Conservation (phyloP, 495 filamentous ascomycete species). For the Physcia stellaris region DNA sequence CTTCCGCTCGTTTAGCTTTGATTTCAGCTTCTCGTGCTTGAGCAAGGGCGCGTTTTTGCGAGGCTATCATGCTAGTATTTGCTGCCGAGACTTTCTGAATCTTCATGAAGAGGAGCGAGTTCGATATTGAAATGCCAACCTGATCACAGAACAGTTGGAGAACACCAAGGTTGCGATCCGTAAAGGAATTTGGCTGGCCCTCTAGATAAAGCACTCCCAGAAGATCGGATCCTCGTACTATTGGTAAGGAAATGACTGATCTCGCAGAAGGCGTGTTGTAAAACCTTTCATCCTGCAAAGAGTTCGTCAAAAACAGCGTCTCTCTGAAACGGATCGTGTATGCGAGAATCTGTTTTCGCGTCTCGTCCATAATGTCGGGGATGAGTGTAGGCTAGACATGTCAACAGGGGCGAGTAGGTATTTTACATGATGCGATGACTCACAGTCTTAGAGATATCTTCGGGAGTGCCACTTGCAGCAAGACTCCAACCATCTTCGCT, state of each 20-base stretch:
- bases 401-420: constrained; percentile 9
- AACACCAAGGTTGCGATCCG: constrained; percentile 74
- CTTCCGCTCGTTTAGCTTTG: constrained; percentile 71
- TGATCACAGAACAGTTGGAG: constrained; percentile 79
- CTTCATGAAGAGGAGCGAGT: constrained; percentile 71
- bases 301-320: constrained; percentile 67
- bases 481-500: constrained; percentile 60
- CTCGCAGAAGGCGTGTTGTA: constrained; percentile 63
- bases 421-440: neutral
- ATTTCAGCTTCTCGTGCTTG: constrained; percentile 69
- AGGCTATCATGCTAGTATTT: constrained; percentile 76
- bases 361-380: constrained; percentile 44
- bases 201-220: constrained; percentile 75
- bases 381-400: constrained; percentile 54
- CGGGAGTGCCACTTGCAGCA: constrained; percentile 56
- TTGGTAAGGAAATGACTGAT: constrained; percentile 75
- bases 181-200: constrained; percentile 73
- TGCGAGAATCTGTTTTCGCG: constrained; percentile 65
- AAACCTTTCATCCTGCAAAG: constrained; percentile 76
- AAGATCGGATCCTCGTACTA: constrained; percentile 63
- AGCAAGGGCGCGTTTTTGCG: constrained; percentile 68
- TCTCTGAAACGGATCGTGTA: constrained; percentile 79
- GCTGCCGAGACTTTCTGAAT: constrained; percentile 65
- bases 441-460: constrained; percentile 27
- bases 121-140: constrained; percentile 77